Conservation (phyloP, 345 rosid species). For the Kandelia obovata region DNA sequence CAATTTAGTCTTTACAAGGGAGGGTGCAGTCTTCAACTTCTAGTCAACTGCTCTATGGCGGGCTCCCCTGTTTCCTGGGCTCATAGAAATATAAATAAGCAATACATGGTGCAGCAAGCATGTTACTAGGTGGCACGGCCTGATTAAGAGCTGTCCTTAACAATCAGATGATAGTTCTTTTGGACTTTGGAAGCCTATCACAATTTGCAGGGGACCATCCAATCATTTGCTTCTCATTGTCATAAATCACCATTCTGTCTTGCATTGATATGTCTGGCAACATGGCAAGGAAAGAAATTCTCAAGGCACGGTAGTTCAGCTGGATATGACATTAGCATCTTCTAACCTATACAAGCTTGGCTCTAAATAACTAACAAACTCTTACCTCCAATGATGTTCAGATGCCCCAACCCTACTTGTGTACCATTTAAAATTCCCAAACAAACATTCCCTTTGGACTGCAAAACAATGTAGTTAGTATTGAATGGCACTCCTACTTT, state of each 20-base stretch:
- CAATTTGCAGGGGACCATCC: constrained; percentile 70
- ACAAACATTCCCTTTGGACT: constrained; percentile 74
- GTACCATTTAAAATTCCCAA: constrained; percentile 72
- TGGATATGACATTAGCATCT: no score
- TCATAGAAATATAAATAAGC: no score
- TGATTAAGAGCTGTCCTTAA: no score
- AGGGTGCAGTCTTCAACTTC: no score
- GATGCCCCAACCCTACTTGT: constrained; percentile 44
- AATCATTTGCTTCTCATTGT: constrained; percentile 65
- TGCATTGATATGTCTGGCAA: constrained; percentile 49
- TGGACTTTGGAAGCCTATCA: constrained; percentile 52
- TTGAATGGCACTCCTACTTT: neutral
- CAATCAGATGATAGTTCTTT: no score
- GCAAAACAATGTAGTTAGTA: constrained; percentile 6
- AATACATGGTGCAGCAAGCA: no score
- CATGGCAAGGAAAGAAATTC: neutral
- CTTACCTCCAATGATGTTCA: constrained; percentile 70
- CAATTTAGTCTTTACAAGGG: no score
- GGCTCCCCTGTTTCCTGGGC: no score
- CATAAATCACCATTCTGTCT: constrained; percentile 64
- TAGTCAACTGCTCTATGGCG: no score
- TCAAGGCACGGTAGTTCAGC: neutral
- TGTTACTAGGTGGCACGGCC: no score
- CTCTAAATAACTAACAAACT: neutral
- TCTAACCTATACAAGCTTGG: neutral